These are phyloP conservation scores for Magnolia changhungtana DNA, from an alignment of 164 flowering plant genomes.

Conservation along the genomic window DNA sequence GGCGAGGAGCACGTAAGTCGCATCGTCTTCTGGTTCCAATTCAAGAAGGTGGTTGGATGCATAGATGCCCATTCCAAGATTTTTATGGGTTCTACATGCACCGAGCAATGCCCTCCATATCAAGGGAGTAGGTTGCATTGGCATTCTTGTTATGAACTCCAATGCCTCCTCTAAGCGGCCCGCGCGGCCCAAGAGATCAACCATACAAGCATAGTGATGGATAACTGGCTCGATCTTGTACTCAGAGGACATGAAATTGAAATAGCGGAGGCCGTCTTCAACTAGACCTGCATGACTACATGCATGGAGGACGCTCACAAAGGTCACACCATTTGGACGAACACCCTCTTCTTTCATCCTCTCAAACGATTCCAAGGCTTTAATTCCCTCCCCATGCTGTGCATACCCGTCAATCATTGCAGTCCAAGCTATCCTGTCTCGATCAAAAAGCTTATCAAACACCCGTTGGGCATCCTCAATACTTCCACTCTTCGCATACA, in stretches of 20 bases:
- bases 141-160: constrained; percentile 11
- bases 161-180: constrained; percentile 12
- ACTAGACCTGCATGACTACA: constrained; percentile 18
- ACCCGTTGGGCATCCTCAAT: constrained; percentile 7
- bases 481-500: constrained; percentile 13
- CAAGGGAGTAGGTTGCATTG: constrained; percentile 10
- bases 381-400: constrained; percentile 15
- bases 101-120: constrained; percentile 19
- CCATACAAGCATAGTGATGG: constrained; percentile 17
- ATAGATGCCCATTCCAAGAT: constrained; percentile 16
- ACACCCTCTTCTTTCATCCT: constrained; percentile 9
- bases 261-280: constrained; percentile 10
- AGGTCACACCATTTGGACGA: constrained; percentile 11
- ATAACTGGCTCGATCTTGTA: constrained; percentile 10
- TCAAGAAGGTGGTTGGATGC: constrained; percentile 11
- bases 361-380: constrained; percentile 12
- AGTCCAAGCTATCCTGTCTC: constrained; percentile 17
- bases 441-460: not conserved
- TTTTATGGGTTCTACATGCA: constrained; percentile 15
- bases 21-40: constrained; percentile 12
- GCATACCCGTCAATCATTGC: constrained; percentile 19
- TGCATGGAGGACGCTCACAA: constrained; percentile 14
- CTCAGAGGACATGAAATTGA: constrained; percentile 6
- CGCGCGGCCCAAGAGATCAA: constrained; percentile 18
- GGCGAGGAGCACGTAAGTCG: constrained; percentile 18